Evolutionary conservation across 495 filamentous ascomycete genomes (phyloP).

Genomic region (Penicillium mononematosum): DNA sequence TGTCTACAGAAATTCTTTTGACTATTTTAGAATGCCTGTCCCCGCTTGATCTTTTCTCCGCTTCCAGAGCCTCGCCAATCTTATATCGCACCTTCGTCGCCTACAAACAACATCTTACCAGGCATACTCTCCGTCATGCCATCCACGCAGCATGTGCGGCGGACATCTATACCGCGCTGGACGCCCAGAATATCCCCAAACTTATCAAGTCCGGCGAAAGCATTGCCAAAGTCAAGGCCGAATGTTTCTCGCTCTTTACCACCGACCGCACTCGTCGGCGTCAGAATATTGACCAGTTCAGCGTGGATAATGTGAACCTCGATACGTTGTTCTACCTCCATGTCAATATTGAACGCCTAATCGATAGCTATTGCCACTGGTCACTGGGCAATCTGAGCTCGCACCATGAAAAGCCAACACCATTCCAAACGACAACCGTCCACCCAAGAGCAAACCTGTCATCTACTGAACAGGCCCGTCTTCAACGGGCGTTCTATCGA

Average conservation of each 20-base stretch:
- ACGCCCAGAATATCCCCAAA: neutral
- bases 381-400: too few species aligned
- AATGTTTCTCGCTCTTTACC: neutral
- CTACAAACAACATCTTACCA: constrained; percentile 1
- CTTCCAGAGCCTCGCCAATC: neutral
- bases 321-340: too few species aligned
- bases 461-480: too few species aligned
- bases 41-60: neutral
- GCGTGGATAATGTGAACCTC: too few species aligned
- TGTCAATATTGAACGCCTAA: too few species aligned
- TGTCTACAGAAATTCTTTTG: constrained; percentile 1
- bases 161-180: neutral
- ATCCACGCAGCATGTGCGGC: constrained; percentile 2
- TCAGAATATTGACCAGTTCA: too few species aligned
- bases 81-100: neutral
- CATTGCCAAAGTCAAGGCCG: neutral
- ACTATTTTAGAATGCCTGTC: neutral
- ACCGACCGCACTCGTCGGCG: too few species aligned
- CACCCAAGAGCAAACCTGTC: too few species aligned
- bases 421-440: too few species aligned
- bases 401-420: too few species aligned
- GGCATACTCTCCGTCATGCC: neutral
- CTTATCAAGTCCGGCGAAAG: neutral
- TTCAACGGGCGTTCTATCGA: too few species aligned
- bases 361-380: too few species aligned